phyloP scores from a whole-genome alignment of 2,329 filamentous ascomycete species.

The Plectosphaerella cucumerina region DNA sequence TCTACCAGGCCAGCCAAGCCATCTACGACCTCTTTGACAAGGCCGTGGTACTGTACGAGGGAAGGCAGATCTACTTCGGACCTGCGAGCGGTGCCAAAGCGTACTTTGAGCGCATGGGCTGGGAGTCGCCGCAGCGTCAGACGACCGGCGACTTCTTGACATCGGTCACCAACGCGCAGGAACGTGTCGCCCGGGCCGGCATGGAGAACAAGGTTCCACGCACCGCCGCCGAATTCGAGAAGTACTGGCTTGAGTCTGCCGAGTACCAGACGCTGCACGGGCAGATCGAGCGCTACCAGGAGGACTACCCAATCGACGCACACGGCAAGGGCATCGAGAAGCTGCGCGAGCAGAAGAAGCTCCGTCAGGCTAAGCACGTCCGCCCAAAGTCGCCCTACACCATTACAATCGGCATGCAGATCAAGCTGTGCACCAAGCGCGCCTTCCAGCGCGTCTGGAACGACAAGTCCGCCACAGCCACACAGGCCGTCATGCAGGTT shows the following conservation, averaged over 20 bases:
- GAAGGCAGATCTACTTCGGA: slow-evolving; percentile 74
- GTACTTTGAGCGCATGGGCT: slow-evolving; percentile 68
- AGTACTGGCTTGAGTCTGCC: slow-evolving; percentile 38
- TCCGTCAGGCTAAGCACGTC: slow-evolving; percentile 47
- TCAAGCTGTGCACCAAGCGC: slow-evolving; percentile 45
- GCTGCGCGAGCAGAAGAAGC: slow-evolving; percentile 43
- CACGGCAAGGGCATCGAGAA: slow-evolving; percentile 31
- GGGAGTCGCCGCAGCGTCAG: slow-evolving; percentile 61
- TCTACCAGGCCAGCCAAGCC: slow-evolving; percentile 68
- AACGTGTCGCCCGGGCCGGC: slow-evolving; percentile 51
- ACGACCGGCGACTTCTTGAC: slow-evolving; percentile 69
- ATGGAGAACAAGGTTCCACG: slow-evolving; percentile 60
- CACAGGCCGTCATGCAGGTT: slow-evolving; percentile 41
- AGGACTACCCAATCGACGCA: slow-evolving; percentile 36
- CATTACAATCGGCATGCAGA: slow-evolving; percentile 51
- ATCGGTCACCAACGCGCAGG: slow-evolving; percentile 60
- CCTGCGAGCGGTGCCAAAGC: slow-evolving; percentile 51
- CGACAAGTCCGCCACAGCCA: slow-evolving; percentile 43
- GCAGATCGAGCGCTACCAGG: slow-evolving; percentile 48
- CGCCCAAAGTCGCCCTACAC: slow-evolving; percentile 53
- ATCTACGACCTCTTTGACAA: slow-evolving; percentile 76
- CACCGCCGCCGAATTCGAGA: slow-evolving; percentile 66
- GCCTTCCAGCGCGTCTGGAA: slow-evolving; percentile 50
- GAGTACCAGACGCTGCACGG: slow-evolving; percentile 36
- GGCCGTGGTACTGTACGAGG: slow-evolving; percentile 69